Evolutionary conservation across 331 rosid genomes (phyloP), one percentile per base, ranked within the genome.

Genomic region (Stylosanthes scabra): DNA sequence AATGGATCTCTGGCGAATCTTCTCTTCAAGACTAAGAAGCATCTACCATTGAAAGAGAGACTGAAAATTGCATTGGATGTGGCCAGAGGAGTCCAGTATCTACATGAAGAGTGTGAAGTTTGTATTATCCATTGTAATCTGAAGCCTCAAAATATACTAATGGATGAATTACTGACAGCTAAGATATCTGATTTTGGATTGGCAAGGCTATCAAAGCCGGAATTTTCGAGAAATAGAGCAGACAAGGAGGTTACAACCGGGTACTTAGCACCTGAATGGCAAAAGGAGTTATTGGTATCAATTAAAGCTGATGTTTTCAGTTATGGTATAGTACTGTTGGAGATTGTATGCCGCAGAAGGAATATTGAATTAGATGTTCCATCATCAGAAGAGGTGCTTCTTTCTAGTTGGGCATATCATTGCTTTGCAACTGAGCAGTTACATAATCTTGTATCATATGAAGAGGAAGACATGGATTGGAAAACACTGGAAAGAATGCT

Each of bases 161-260:
- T 85, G 82, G 91, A 81, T 58, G 86, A 83, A 37, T 29, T 56
- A 0, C 65, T 79, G 58, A 59, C 74, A 0, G 85, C 86, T 1
- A 85, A 85, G 40, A 79, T 89, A 8, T 62, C 87, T 3, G 89
- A 87, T 63, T 89, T 87, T 42, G 90, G 90, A 58, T 62, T 83
- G 25, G 78, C 90, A 47, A 85, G 85, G 44, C 61, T 87, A 2
- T n/a, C 63, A 31, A 83, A 61, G 51, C 44, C 63, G 0, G 79
- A 81, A 0, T 71, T 74, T 52, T 66, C 83, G 1, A 76, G 78
- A 51, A 74, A 75, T 0, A 31, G 4, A 28, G 42, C 47, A 0
- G 74, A 58, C 5, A 59, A 81, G 0, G 74, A 80, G 13, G 71
- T 55, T 9, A 14, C 40, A n/a, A 75, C 83, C 28, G 76, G 72